Percentiles rank a stretch among this genome's conserved stretches.
phyloP scores from a whole-genome alignment of 208 protist species.

The Trypanosoma theileri region DNA sequence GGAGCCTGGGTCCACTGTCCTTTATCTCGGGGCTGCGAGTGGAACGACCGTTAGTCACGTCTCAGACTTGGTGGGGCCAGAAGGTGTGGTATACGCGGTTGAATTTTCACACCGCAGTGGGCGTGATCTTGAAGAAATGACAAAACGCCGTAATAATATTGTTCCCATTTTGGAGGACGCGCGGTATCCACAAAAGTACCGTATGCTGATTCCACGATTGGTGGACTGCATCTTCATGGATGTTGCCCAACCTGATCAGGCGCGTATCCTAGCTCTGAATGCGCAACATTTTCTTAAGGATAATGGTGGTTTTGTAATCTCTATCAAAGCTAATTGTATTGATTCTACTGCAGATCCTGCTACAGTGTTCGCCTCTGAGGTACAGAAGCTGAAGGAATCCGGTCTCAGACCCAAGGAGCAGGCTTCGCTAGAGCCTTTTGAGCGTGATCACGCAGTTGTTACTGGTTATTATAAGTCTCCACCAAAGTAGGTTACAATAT shows the following conservation, averaged over 20 bases:
- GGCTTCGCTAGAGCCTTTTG: conserved; percentile 99
- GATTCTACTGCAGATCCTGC: conserved; percentile 98
- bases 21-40: conserved; percentile 99
- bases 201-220: conserved; percentile 98
- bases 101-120: conserved; percentile 99
- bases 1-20: conserved; percentile 96
- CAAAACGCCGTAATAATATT: conserved; percentile 99
- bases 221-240: conserved; percentile 99
- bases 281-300: conserved; percentile 99
- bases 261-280: conserved; percentile 99
- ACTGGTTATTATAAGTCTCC: conserved; percentile 78
- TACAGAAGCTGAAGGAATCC: conserved; percentile 94
- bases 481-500: conserved; percentile 37
- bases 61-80: conserved; percentile 98
- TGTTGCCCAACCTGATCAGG: conserved; percentile 99
- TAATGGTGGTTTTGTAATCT: conserved; percentile 99
- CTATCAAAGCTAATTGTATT: conserved; percentile 99
- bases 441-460: conserved; percentile 99
- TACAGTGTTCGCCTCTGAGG: conserved; percentile 97
- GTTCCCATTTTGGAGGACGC: conserved; percentile 99
- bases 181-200: conserved; percentile 99
- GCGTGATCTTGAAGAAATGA: conserved; percentile 99
- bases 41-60: conserved; percentile 99
- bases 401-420: conserved; percentile 98
- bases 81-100: conserved; percentile 99